Evolutionary conservation across 2,329 filamentous ascomycete genomes (phyloP), one percentile per base, ranked within the genome.

Genomic region (Verticillium alfalfae): DNA sequence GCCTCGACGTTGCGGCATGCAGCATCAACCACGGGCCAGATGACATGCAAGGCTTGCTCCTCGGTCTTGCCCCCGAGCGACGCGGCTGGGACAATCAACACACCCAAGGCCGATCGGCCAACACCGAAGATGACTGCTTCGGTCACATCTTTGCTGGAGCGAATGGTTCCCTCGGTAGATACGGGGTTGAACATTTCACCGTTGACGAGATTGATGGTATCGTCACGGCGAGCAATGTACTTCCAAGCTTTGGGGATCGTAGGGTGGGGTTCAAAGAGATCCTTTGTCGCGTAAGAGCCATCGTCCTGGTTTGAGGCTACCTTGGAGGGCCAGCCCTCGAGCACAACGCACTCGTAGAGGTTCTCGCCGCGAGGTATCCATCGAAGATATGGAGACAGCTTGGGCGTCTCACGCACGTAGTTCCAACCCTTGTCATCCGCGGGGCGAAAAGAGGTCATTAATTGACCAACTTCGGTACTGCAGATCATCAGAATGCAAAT

Each of bases 131-230:
- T 78, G 26, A 89, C 71, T 0, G 81, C 82, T 61, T 88, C 86
- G 2, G 75, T 69, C 0, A 89, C 66, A 1, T 80, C 34, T 1
- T 70, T 65, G 12, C 70, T 69, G 0, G 78, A 79, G 1, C 78
- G 71, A 5, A 89, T 79, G 0, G 76, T 77, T 2, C 79, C 81
- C 69, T 90, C 88, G 3, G 89, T 70, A 0, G 84, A 82, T 1
- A 82, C 81, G 1, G 87, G 87, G 66, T 89, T 86, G 63, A 90
- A 88, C 66, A 90, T 90, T 75, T 89, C 89, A 2, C 88, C 87
- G 7, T 86, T 90, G 10, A 84, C 75, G 4, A 90, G 76, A 0
- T 83, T 84, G 39, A 90, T 78, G 59, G 86, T 86, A 3, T 84
- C 80, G 66, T 90, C 88, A 0, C 81, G 80, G 45, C 88, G 76